Percentiles rank a stretch among this genome's conserved stretches.
Conservation (phyloP, 371 early-diverging fungal genomes). For the Actinomucor elegans region DNA sequence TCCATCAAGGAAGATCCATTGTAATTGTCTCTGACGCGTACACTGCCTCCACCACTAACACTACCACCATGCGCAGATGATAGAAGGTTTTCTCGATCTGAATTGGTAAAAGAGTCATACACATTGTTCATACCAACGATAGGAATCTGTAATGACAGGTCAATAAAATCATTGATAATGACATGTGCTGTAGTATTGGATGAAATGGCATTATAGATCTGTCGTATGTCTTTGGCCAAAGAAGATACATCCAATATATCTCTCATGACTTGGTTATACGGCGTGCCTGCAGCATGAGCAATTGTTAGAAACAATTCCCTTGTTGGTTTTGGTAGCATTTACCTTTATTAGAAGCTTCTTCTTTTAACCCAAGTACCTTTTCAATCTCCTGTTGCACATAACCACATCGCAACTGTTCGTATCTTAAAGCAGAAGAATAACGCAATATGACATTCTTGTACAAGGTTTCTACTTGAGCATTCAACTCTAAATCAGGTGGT, state of each 20-base stretch:
- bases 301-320: neutral
- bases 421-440: constrained; percentile 74
- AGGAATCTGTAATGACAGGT: constrained; percentile 74
- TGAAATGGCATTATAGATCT: constrained; percentile 62
- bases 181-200: constrained; percentile 62
- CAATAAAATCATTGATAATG: constrained; percentile 76
- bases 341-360: constrained; percentile 57
- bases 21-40: constrained; percentile 15
- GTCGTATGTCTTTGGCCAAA: constrained; percentile 58
- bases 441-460: constrained; percentile 76
- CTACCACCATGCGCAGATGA: constrained; percentile 1
- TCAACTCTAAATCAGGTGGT: constrained; percentile 58
- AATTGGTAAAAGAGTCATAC: neutral
- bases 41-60: no score
- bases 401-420: constrained; percentile 80
- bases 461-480: constrained; percentile 61
- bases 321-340: constrained; percentile 27
- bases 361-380: constrained; percentile 64
- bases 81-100: constrained; percentile 3
- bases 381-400: constrained; percentile 79
- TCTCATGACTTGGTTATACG: constrained; percentile 39
- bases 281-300: constrained; percentile 16
- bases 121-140: constrained; percentile 20
- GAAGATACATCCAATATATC: constrained; percentile 47
- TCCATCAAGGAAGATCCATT: constrained; percentile 37